A percentile compares a stretch with the other conserved stretches of the same genome.
Conservation (phyloP, 257 asterid species). For the Datura wrightii region DNA sequence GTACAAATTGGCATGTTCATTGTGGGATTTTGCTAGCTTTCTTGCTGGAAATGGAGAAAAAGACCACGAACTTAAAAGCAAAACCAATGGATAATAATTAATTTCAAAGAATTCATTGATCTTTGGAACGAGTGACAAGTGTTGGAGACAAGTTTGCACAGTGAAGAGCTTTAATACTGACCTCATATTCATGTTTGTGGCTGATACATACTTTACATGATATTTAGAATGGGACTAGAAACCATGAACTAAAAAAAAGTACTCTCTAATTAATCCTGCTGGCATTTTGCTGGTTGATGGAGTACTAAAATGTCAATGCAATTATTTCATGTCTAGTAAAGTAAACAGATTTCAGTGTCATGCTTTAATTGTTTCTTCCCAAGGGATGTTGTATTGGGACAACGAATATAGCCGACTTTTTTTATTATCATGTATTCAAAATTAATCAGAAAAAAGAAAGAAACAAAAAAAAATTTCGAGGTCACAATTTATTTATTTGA, state of each 20-base stretch:
- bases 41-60: background rate
- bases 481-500: no score
- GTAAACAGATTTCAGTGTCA: background rate
- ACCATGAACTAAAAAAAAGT: background rate
- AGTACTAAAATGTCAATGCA: background rate
- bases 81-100: slow-evolving; percentile 9
- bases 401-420: background rate
- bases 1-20: background rate
- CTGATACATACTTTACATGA: background rate
- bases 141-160: no score
- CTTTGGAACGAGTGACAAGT: background rate
- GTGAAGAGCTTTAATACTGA: background rate
- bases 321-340: background rate
- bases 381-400: background rate
- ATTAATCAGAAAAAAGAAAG: no score
- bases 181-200: slow-evolving; percentile 11
- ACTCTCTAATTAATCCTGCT: background rate
- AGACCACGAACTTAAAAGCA: background rate
- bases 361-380: background rate
- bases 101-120: background rate
- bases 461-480: no score
- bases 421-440: no score
- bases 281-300: background rate
- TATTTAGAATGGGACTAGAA: background rate
- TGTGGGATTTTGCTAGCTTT: slow-evolving; percentile 12